phyloP scores from a whole-genome alignment of 371 early-diverging fungal genomes.

The Smittium mucronatum region DNA sequence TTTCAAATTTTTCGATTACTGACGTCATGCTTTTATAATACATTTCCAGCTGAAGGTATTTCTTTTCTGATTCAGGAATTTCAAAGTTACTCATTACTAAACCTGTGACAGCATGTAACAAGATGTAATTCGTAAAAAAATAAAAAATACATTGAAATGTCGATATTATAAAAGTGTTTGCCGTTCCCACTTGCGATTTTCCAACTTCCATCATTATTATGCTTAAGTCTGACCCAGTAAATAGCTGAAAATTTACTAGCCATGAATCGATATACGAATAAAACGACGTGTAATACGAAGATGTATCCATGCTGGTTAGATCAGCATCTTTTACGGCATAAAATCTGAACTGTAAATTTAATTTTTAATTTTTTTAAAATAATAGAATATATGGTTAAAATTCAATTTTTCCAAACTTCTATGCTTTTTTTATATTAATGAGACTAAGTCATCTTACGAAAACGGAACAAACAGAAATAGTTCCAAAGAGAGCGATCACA shows the following conservation, averaged over 20 bases:
- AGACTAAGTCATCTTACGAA: not conserved
- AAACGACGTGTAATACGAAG: slow-evolving; percentile 2
- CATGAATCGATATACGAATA: not conserved
- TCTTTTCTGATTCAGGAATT: slow-evolving; percentile 43
- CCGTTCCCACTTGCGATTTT: not conserved
- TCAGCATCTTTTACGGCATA: not conserved
- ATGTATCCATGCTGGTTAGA: not conserved
- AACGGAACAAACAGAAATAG: not conserved
- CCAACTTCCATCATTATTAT: slow-evolving; percentile 1
- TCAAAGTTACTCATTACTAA: slow-evolving; percentile 56
- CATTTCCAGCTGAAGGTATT: slow-evolving; percentile 39
- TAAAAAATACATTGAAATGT: slow-evolving; percentile 7
- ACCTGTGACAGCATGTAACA: slow-evolving; percentile 51
- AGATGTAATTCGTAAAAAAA: slow-evolving; percentile 21
- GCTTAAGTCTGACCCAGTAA: slow-evolving; percentile 4
- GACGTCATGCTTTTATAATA: slow-evolving; percentile 29
- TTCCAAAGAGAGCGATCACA: not conserved
- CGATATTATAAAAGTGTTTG: not conserved
- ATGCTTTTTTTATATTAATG: too few relatives aligned
- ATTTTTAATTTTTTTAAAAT: too few relatives aligned
- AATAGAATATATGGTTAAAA: too few relatives aligned
- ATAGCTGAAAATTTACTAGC: not conserved
- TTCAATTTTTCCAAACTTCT: too few relatives aligned
- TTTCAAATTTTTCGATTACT: slow-evolving; percentile 29
- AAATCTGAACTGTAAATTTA: not conserved